Evolutionary conservation across 106 monocot genomes (phyloP).

Genomic region (Xerophyta viscosa): DNA sequence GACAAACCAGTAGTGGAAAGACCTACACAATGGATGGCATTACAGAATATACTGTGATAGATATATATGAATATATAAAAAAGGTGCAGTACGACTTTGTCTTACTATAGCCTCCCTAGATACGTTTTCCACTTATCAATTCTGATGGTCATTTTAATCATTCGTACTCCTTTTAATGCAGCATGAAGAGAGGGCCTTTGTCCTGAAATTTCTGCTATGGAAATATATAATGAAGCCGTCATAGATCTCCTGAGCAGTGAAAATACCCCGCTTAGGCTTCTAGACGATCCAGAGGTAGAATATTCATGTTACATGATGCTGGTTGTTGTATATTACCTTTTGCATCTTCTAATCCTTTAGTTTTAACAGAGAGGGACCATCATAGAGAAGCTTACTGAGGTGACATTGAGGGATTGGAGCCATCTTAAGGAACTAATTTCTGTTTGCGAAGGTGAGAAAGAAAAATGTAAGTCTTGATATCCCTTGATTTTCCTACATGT

Average conservation of each 20-base stretch:
- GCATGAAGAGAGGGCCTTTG: conserved; percentile 93
- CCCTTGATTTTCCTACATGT: too few species aligned
- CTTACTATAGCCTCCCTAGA: too few species aligned
- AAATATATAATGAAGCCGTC: conserved; percentile 98
- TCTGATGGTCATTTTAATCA: neutral
- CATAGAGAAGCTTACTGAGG: conserved; percentile 69
- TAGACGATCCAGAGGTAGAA: conserved; percentile 89
- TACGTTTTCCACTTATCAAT: neutral
- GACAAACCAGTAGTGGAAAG: conserved; percentile 99
- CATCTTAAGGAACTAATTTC: conserved; percentile 55
- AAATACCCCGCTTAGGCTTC: conserved; percentile 74
- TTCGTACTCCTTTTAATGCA: conserved; percentile 32
- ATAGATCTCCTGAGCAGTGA: conserved; percentile 89
- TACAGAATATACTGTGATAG: conserved; percentile 73
- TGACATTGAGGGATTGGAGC: conserved; percentile 43
- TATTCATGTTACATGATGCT: neutral
- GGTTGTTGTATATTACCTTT: too few species aligned
- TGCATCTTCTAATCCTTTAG: neutral
- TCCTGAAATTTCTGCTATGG: conserved; percentile 93
- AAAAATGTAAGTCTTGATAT: conserved; percentile 2
- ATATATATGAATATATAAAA: conserved; percentile 89
- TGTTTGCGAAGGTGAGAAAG: conserved; percentile 76
- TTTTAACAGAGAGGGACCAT: conserved; percentile 53
- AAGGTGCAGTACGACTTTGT: too few species aligned
- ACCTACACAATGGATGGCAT: conserved; percentile 98